Conservation (phyloP, 179 eudicot species). For the Silene vulgaris region DNA sequence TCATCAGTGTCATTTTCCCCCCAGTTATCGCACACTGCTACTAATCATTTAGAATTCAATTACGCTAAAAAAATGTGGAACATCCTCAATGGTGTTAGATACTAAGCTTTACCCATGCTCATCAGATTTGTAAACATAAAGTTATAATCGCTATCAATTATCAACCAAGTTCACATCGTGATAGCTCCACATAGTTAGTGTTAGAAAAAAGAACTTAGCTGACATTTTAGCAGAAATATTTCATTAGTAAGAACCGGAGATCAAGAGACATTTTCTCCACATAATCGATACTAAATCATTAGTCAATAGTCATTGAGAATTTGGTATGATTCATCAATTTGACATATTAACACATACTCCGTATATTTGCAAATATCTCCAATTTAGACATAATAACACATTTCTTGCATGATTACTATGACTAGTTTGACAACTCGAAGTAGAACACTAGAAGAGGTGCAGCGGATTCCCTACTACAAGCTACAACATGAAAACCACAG, state of each 20-base stretch:
- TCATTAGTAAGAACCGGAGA: not conserved
- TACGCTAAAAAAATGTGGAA: not conserved
- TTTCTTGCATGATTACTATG: not conserved
- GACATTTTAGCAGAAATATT: too few relatives aligned
- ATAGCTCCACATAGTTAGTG: constrained; percentile 4
- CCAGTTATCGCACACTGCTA: too few relatives aligned
- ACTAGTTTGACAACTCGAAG: not conserved
- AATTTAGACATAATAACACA: not conserved
- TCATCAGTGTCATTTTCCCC: too few relatives aligned
- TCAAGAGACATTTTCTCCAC: not conserved
- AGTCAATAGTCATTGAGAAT: not conserved
- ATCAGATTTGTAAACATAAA: not conserved
- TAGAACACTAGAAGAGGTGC: not conserved
- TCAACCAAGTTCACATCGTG: not conserved
- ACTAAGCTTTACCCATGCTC: not conserved
- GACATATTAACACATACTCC: too few relatives aligned
- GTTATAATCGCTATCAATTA: not conserved
- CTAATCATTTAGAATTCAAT: not conserved
- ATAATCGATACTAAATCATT: too few relatives aligned
- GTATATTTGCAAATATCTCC: not conserved
- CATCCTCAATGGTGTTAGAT: not conserved
- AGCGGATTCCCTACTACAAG: not conserved
- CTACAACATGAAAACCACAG: not conserved
- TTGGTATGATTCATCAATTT: not conserved
- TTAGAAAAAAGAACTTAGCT: not conserved